Conservation (phyloP, 2,329 filamentous ascomycete species). For the Chaetomiaceae sp. region DNA sequence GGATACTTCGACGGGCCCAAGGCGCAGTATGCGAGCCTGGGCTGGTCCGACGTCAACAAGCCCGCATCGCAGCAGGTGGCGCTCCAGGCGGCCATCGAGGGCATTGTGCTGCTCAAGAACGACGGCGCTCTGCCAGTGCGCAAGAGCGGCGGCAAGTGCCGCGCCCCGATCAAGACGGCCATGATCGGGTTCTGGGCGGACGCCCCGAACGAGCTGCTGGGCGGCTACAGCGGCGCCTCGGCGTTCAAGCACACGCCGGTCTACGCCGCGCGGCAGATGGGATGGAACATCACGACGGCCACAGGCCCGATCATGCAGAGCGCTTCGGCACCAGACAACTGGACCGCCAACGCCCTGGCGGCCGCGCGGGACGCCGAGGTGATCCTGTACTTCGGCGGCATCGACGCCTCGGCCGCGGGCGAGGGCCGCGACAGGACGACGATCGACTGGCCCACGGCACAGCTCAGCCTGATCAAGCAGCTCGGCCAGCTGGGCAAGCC, state of each 20-base stretch:
- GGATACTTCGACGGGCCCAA: constrained; percentile 28
- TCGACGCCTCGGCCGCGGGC: constrained; percentile 49
- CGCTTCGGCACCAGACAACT: constrained; percentile 23
- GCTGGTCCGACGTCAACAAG: constrained; percentile 49
- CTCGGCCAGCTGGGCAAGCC: constrained; percentile 41
- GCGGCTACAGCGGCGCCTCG: constrained; percentile 52
- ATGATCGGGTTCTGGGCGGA: constrained; percentile 51
- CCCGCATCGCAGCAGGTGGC: constrained; percentile 49
- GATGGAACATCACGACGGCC: constrained; percentile 23
- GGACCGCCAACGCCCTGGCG: constrained; percentile 31
- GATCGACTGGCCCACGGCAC: constrained; percentile 47
- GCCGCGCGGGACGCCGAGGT: constrained; percentile 41
- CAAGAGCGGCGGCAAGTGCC: constrained; percentile 28
- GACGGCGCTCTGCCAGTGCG: constrained; percentile 43
- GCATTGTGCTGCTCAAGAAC: constrained; percentile 47
- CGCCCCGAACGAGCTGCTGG: constrained; percentile 37
- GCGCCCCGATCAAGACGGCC: too few species aligned
- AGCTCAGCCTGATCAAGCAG: constrained; percentile 44
- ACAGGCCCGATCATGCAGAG: constrained; percentile 26
- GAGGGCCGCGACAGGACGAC: constrained; percentile 44
- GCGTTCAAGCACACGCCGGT: constrained; percentile 43
- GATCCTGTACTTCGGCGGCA: constrained; percentile 51
- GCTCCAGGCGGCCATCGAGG: constrained; percentile 44
- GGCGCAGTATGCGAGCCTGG: constrained; percentile 42
- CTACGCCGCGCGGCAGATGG: constrained; percentile 42